phyloP scores from a whole-genome alignment of 108 stramenopile species.

The Bacterosira constricta region DNA sequence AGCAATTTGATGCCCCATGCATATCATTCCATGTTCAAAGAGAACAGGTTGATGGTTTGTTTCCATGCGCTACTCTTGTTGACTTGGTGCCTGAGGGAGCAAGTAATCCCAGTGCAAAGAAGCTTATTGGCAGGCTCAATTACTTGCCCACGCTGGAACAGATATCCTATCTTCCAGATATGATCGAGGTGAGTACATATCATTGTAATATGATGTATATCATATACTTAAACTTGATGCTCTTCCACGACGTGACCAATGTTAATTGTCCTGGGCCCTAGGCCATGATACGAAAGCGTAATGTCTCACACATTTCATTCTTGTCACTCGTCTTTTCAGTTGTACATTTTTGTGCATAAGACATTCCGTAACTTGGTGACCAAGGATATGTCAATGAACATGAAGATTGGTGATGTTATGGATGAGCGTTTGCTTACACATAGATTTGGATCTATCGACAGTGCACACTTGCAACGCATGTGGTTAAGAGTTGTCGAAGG shows the following conservation, averaged over 20 bases:
- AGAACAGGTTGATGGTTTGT: background rate
- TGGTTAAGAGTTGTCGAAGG: slow-evolving; percentile 21
- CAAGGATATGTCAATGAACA: slow-evolving; percentile 13
- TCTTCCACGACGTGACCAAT: no score
- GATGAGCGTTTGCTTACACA: slow-evolving; percentile 21
- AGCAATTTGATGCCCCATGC: background rate
- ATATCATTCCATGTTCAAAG: slow-evolving; percentile 9
- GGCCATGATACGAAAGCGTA: no score
- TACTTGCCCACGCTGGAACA: slow-evolving; percentile 11
- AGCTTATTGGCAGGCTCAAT: slow-evolving; percentile 2
- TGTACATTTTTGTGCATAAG: slow-evolving; percentile 32
- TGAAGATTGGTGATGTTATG: slow-evolving; percentile 17
- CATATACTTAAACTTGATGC: no score
- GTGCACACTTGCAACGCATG: slow-evolving; percentile 3
- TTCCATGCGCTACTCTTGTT: slow-evolving; percentile 14
- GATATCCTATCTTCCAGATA: slow-evolving; percentile 25
- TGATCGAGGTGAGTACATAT: slow-evolving; percentile 31
- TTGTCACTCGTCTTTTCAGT: no score
- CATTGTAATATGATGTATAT: no score
- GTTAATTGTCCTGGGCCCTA: no score
- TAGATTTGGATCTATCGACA: slow-evolving; percentile 10
- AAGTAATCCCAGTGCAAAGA: background rate
- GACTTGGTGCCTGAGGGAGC: background rate
- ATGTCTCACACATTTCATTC: no score
- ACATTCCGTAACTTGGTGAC: slow-evolving; percentile 32